phyloP scores from a whole-genome alignment of 139 green algal species.

The Asterochloris erici region DNA sequence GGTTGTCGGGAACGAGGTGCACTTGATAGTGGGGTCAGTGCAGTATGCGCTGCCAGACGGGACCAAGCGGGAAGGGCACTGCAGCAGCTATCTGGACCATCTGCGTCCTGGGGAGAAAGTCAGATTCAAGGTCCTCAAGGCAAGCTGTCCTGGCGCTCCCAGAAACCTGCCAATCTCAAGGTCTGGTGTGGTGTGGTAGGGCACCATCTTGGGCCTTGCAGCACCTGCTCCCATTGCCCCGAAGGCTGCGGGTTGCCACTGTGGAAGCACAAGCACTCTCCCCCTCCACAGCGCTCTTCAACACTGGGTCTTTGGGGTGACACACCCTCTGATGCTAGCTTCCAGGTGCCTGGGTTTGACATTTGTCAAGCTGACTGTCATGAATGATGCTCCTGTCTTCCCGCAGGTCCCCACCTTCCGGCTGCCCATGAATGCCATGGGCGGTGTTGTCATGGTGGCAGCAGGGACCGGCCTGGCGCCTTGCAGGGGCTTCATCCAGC shows the following conservation, averaged over 20 bases:
- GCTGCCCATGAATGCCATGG: slow-evolving; percentile 22
- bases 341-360: no score
- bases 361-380: no score
- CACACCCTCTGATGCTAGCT: no score
- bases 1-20: not conserved
- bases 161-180: not conserved
- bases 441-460: slow-evolving; percentile 38
- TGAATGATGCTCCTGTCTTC: not conserved
- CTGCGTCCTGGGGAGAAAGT: not conserved
- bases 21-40: not conserved
- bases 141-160: not conserved
- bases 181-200: not conserved
- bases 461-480: slow-evolving; percentile 38
- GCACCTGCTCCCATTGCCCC: not conserved
- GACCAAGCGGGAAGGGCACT: not conserved
- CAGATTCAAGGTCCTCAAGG: not conserved
- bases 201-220: not conserved
- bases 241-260: no score
- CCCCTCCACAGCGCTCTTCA: no score
- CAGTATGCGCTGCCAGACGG: not conserved
- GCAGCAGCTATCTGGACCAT: not conserved
- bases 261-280: no score
- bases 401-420: slow-evolving; percentile 28
- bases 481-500: slow-evolving; percentile 28
- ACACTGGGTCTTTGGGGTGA: no score